These are phyloP conservation scores for Suillus weaverae DNA, from an alignment of 768 basidiomycete genomes.

Conservation along the genomic window DNA sequence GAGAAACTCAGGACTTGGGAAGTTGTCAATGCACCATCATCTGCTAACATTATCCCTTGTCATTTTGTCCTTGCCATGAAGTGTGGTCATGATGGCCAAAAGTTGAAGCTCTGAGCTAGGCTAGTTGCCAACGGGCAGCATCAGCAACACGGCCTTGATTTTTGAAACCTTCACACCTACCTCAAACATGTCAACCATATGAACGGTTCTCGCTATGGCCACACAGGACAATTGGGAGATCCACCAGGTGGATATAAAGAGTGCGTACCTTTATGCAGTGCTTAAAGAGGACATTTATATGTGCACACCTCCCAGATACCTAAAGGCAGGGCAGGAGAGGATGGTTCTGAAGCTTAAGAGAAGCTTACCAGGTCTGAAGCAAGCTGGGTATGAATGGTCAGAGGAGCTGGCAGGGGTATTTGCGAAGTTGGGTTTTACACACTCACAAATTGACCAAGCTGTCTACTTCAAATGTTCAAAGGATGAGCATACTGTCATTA, in stretches of 20 bases:
- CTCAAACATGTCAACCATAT: neutral
- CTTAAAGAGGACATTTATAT: constrained; percentile 37
- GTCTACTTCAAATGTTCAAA: neutral
- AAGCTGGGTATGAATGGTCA: constrained; percentile 35
- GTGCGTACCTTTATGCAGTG: too few species aligned
- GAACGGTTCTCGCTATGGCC: too few species aligned
- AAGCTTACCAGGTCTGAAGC: constrained; percentile 24
- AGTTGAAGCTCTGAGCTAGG: neutral
- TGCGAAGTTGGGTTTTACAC: neutral
- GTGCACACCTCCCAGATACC: constrained; percentile 32
- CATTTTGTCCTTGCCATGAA: neutral
- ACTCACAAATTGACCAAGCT: neutral
- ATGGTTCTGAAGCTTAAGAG: constrained; percentile 26
- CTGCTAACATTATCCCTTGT: constrained; percentile 24
- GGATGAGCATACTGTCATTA: neutral
- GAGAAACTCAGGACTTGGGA: constrained; percentile 26
- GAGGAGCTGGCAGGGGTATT: constrained; percentile 5
- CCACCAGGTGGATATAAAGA: too few species aligned
- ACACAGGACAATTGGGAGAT: too few species aligned
- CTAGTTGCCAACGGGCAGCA: neutral
- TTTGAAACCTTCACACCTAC: constrained; percentile 14
- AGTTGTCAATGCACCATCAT: constrained; percentile 21
- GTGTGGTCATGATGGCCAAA: neutral
- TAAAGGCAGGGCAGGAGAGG: constrained; percentile 15
- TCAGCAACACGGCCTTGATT: constrained; percentile 17